Evolutionary conservation across 1,284 basidiomycete species (phyloP), one percentile per base, ranked within the genome.

Genomic region (Pholiota adiposa): DNA sequence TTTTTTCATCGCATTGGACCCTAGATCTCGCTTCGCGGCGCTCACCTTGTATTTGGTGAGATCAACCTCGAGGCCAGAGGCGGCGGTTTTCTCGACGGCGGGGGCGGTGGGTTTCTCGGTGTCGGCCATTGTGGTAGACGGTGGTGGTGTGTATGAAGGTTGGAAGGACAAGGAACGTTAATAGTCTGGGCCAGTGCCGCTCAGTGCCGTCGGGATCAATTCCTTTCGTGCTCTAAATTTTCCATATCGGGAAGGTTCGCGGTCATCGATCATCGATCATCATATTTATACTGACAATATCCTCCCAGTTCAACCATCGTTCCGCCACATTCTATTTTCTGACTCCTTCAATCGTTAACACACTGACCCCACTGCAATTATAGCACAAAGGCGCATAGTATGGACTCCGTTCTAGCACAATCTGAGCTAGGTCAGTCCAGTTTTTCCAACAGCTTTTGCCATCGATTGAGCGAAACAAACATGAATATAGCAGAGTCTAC

Each of bases 31-130:
- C 57, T 51, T 60, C 52, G 29, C 33, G 44, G 58, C 49, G 54
- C 76, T 62, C 66, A 90, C 90, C 81, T 93, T 93, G 78, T 93
- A 93, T 73, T 93, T 93, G 18, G 90, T 92, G 69, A 92, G 75
- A 75, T 93, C 90, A n/a, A 78, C 83, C 72, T 90, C 88, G 29
- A 83, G 78, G 50, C 86, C 84, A 56, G 86, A 80, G 58, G 77
- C 75, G 14, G 79, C 69, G 67, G 85, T 83, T 65, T 79, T 81
- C 59, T 82, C 82, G 18, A 69, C 71, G 31, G 73, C 64, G 19
- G 79, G 67, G 27, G 78, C 73, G 41, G 71, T 67, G 36, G 73
- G 69, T 64, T 78, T 78, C 67, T 82, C 78, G 41, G 75, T 72
- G 66, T 88, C 87, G 58, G 87, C 79, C 88, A 89, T 89, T 57